Evolutionary conservation across 108 stramenopile species (phyloP).

Genomic region (Nitzschia sp.): DNA sequence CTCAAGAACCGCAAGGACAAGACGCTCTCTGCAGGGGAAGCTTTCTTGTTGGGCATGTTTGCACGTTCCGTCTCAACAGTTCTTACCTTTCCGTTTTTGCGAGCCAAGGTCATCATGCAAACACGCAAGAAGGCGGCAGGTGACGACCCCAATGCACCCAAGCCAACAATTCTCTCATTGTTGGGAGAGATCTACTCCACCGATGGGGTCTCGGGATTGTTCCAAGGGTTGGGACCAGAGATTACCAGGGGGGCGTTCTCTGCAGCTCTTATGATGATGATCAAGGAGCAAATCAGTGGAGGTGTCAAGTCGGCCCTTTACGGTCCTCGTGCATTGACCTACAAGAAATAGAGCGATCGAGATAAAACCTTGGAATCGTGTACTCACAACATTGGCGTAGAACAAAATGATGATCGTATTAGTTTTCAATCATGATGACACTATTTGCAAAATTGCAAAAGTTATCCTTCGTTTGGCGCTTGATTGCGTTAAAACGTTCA

Average conservation of each 20-base stretch:
- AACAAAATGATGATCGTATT: too few relatives aligned
- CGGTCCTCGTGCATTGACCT: background rate
- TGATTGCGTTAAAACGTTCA: too few relatives aligned
- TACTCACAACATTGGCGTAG: too few relatives aligned
- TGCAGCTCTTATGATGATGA: slow-evolving; percentile 88
- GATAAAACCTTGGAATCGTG: too few relatives aligned
- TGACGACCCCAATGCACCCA: background rate
- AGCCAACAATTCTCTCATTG: slow-evolving; percentile 54
- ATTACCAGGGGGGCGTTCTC: slow-evolving; percentile 85
- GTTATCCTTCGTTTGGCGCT: too few relatives aligned
- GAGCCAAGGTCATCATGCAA: slow-evolving; percentile 89
- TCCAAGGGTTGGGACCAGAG: slow-evolving; percentile 87
- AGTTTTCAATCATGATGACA: too few relatives aligned
- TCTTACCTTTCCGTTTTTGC: slow-evolving; percentile 78
- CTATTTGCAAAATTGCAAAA: too few relatives aligned
- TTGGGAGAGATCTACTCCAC: slow-evolving; percentile 45
- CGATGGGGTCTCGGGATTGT: slow-evolving; percentile 53
- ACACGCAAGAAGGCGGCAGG: slow-evolving; percentile 26
- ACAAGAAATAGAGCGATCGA: too few relatives aligned
- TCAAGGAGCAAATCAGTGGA: slow-evolving; percentile 76
- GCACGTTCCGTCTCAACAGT: slow-evolving; percentile 85
- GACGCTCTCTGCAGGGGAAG: slow-evolving; percentile 62
- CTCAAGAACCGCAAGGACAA: slow-evolving; percentile 39
- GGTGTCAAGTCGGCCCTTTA: slow-evolving; percentile 41
- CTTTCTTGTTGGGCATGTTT: slow-evolving; percentile 87